Evolutionary conservation across 257 asterid species (phyloP).

Genomic region (Salvia hispanica): DNA sequence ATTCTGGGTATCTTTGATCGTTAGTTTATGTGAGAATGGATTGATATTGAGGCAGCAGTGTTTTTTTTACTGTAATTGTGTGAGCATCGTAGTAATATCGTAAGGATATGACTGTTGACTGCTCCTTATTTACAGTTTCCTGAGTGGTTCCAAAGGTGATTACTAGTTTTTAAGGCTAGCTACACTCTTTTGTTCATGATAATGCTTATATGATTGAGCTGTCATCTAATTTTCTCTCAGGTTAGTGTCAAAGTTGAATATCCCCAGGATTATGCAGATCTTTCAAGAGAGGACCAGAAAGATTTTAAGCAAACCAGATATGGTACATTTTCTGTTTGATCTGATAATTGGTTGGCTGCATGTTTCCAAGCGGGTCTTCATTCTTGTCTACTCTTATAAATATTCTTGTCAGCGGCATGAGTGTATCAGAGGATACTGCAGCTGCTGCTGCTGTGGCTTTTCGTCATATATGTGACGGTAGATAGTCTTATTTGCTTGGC

Average conservation of each 20-base stretch:
- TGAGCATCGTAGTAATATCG: conserved; percentile 15
- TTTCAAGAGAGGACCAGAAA: conserved; percentile 90
- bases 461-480: conserved; percentile 91
- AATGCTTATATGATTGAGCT: conserved; percentile 15
- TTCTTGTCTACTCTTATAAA: conserved; percentile 86
- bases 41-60: conserved; percentile 16
- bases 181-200: neutral
- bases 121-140: conserved; percentile 11
- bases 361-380: conserved; percentile 62
- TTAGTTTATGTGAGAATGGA: neutral
- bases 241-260: conserved; percentile 83
- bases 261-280: conserved; percentile 82
- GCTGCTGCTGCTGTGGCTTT: conserved; percentile 96
- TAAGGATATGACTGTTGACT: conserved; percentile 22
- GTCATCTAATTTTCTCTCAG: conserved; percentile 43
- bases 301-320: conserved; percentile 96
- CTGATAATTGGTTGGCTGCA: conserved; percentile 23
- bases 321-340: conserved; percentile 52
- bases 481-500: conserved; percentile 27
- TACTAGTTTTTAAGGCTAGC: conserved; percentile 17
- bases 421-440: conserved; percentile 90
- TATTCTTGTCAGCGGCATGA: conserved; percentile 95
- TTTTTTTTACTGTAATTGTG: conserved; percentile 2
- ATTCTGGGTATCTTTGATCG: neutral
- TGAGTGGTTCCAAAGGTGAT: conserved; percentile 22